These are phyloP conservation scores for Dendrocalamus latiflorus DNA, from an alignment of 202 grass and related monocot species.

Conservation along the genomic window DNA sequence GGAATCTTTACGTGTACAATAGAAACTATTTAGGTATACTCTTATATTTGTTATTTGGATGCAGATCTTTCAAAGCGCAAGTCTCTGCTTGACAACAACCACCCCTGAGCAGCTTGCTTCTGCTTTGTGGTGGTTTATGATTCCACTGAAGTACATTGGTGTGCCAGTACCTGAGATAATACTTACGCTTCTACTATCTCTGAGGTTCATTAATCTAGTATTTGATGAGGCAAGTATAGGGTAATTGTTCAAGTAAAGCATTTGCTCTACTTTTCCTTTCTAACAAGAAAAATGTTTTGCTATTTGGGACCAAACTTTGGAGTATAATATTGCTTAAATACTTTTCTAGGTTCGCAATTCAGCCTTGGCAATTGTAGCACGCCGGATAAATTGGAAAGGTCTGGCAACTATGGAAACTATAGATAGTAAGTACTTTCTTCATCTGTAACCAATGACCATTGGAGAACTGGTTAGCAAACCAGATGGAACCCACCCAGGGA, in stretches of 20 bases:
- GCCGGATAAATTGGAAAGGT: slow-evolving; percentile 65
- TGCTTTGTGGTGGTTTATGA: slow-evolving; percentile 91
- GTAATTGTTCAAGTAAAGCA: slow-evolving; percentile 3
- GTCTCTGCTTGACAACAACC: slow-evolving; percentile 86
- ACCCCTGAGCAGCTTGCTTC: slow-evolving; percentile 92
- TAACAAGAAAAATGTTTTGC: slow-evolving; percentile 1
- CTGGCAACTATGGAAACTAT: slow-evolving; percentile 78
- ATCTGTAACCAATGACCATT: neutral
- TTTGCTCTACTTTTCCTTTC: neutral
- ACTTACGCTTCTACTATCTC: slow-evolving; percentile 83
- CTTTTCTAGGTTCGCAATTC: slow-evolving; percentile 69
- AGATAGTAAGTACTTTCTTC: slow-evolving; percentile 58
- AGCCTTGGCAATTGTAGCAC: slow-evolving; percentile 78
- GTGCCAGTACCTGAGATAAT: slow-evolving; percentile 83
- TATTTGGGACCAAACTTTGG: slow-evolving; percentile 35
- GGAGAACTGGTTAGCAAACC: neutral
- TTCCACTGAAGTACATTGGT: slow-evolving; percentile 66
- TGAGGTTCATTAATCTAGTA: slow-evolving; percentile 94
- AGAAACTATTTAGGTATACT: neutral
- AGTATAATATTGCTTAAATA: slow-evolving; percentile 12
- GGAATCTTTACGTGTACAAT: neutral
- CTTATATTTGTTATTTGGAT: slow-evolving; percentile 19
- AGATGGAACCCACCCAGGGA: neutral
- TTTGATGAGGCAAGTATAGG: slow-evolving; percentile 86
- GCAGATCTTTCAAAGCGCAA: slow-evolving; percentile 98